Conservation (phyloP, 2,329 filamentous ascomycete genomes). For the Colletotrichum liriopes region DNA sequence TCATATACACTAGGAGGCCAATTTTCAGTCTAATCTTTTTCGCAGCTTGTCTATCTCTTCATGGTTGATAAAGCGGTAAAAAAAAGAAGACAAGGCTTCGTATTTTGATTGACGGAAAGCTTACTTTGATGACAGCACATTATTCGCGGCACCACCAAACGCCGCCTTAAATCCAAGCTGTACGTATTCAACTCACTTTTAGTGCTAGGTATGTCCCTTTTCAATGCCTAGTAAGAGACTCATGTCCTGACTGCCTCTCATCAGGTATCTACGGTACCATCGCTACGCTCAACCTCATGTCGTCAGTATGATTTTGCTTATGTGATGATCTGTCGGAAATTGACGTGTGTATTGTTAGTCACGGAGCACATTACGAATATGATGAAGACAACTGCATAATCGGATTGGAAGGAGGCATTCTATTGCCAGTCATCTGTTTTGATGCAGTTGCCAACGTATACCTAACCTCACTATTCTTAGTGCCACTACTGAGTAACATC, state of each 20-base stretch:
- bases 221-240: no score
- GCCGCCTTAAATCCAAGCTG: conserved; percentile 19
- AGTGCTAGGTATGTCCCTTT: conserved; percentile 1
- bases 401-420: background rate
- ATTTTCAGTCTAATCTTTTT: background rate
- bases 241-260: background rate
- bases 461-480: conserved; percentile 21
- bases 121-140: conserved; percentile 6
- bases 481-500: conserved; percentile 19
- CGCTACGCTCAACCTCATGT: background rate
- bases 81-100: background rate
- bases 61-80: conserved; percentile 28
- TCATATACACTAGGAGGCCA: background rate
- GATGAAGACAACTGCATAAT: background rate
- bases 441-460: conserved; percentile 28
- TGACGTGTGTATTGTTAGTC: background rate
- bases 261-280: conserved; percentile 11
- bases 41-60: conserved; percentile 23
- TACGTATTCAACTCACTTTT: conserved; percentile 16
- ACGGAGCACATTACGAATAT: conserved; percentile 1
- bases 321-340: background rate
- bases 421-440: conserved; percentile 23
- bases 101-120: background rate
- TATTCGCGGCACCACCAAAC: conserved; percentile 16
- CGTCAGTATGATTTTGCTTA: background rate